Conservation (phyloP, 2,329 filamentous ascomycete genomes). For the Curvularia sp. region DNA sequence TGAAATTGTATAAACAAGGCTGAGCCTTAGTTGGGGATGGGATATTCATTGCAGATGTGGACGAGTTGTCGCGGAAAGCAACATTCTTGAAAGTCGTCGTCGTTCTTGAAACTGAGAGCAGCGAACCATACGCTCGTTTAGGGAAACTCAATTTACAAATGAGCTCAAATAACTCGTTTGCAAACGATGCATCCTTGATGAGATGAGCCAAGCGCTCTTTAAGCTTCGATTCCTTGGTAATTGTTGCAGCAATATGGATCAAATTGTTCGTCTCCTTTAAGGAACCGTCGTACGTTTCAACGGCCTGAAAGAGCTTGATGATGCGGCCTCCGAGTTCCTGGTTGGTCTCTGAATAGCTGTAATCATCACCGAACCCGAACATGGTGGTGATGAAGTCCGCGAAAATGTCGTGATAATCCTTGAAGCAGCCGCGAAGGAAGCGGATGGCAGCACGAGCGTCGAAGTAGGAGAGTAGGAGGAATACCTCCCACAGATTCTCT, state of each 20-base stretch:
- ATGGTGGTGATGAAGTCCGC: conserved; percentile 7
- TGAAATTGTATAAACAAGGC: background rate
- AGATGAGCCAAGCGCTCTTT: conserved; percentile 10
- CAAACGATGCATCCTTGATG: conserved; percentile 12
- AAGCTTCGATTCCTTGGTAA: background rate
- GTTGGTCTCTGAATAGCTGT: background rate
- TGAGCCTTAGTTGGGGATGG: background rate
- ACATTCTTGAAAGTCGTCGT: background rate
- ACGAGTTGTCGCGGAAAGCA: background rate
- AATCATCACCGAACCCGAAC: conserved; percentile 7
- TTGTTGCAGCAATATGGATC: background rate
- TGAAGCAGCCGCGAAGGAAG: background rate
- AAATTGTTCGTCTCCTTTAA: conserved; percentile 7
- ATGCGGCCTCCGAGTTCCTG: conserved; percentile 9
- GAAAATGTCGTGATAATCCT: background rate
- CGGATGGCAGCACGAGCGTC: conserved; percentile 1
- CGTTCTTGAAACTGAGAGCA: conserved; percentile 8
- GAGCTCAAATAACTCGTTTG: conserved; percentile 12
- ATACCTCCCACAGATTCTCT: conserved; percentile 1
- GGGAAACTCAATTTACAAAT: conserved; percentile 21
- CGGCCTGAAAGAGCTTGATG: conserved; percentile 4
- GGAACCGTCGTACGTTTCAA: background rate
- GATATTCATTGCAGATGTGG: background rate
- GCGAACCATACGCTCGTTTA: conserved; percentile 11
- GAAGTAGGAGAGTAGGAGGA: conserved; percentile 1